phyloP scores from a whole-genome alignment of 805 yeast species.

The Lachancea nothofagi region DNA sequence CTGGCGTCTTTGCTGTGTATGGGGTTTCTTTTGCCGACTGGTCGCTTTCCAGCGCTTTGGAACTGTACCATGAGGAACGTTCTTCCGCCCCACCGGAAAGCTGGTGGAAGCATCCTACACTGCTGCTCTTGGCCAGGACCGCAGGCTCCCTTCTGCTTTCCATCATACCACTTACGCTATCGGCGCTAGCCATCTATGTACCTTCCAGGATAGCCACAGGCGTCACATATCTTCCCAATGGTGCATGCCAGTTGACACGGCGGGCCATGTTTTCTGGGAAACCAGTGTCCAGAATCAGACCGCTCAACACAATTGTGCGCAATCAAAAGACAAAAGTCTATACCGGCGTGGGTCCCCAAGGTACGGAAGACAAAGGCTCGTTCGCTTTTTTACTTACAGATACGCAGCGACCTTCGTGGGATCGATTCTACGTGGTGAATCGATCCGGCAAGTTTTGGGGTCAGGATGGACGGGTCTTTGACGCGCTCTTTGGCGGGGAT shows the following conservation, averaged over 20 bases:
- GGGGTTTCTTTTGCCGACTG: slow-evolving; percentile 28
- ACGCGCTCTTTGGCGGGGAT: slow-evolving; percentile 27
- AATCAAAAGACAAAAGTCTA: slow-evolving; percentile 18
- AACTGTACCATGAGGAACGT: slow-evolving; percentile 5
- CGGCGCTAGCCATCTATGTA: slow-evolving; percentile 20
- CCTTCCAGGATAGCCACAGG: slow-evolving; percentile 28
- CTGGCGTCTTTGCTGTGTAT: slow-evolving; percentile 26
- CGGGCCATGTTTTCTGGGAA: slow-evolving; percentile 20
- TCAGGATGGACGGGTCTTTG: slow-evolving; percentile 28
- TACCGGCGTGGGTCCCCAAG: slow-evolving; percentile 30
- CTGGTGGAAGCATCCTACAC: slow-evolving; percentile 9
- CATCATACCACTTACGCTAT: slow-evolving; percentile 25
- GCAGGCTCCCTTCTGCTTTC: slow-evolving; percentile 24
- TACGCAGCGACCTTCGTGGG: slow-evolving; percentile 15
- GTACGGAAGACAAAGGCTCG: slow-evolving; percentile 29
- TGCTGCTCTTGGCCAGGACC: slow-evolving; percentile 18
- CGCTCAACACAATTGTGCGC: slow-evolving; percentile 18
- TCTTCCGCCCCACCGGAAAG: background rate
- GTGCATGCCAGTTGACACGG: slow-evolving; percentile 22
- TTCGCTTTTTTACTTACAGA: slow-evolving; percentile 25
- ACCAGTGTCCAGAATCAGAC: slow-evolving; percentile 13
- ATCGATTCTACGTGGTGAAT: slow-evolving; percentile 24
- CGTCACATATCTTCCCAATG: slow-evolving; percentile 24
- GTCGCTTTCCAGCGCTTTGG: slow-evolving; percentile 22
- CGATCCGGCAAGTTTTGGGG: slow-evolving; percentile 29